These are phyloP conservation scores for Porcisia deanei DNA, from an alignment of 208 protist species.

Conservation along the genomic window DNA sequence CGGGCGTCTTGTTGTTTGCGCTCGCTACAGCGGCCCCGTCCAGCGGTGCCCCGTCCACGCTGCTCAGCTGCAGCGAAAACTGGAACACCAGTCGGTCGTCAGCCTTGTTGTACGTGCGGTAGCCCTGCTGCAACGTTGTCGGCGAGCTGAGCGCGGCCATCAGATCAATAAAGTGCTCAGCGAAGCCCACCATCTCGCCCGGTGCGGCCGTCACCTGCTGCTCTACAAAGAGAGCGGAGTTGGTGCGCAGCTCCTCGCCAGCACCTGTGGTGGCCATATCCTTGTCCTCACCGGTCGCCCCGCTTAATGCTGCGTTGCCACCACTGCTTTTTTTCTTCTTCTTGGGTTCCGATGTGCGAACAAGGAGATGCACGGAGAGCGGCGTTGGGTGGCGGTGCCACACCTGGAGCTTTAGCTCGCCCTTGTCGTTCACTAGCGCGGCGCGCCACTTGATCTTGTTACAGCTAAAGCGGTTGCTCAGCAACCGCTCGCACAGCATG, in stretches of 20 bases:
- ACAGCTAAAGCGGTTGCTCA: conserved; percentile 85
- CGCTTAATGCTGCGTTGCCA: not conserved
- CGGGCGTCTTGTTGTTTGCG: conserved; percentile 4
- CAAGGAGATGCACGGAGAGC: conserved; percentile 49
- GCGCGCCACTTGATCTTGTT: conserved; percentile 79
- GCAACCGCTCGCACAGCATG: conserved; percentile 48
- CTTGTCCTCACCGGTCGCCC: conserved; percentile 15
- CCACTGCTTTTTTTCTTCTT: conserved; percentile 59
- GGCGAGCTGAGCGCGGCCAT: conserved; percentile 45
- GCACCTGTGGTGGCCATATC: conserved; percentile 10
- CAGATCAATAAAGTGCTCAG: conserved; percentile 50
- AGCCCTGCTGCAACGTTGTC: conserved; percentile 52
- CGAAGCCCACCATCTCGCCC: conserved; percentile 67
- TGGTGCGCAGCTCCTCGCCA: conserved; percentile 25
- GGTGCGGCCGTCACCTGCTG: conserved; percentile 45
- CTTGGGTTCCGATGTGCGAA: conserved; percentile 73
- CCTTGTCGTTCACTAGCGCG: conserved; percentile 39
- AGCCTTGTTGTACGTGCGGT: conserved; percentile 67
- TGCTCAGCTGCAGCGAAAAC: conserved; percentile 50
- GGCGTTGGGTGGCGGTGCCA: conserved; percentile 63
- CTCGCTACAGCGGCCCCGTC: conserved; percentile 17
- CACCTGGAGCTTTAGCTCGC: conserved; percentile 51
- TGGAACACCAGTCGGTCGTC: conserved; percentile 80
- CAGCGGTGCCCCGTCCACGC: conserved; percentile 35
- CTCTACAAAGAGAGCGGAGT: conserved; percentile 64